Evolutionary conservation across 2,329 filamentous ascomycete genomes (phyloP).

Genomic region (Fusarium sp.): DNA sequence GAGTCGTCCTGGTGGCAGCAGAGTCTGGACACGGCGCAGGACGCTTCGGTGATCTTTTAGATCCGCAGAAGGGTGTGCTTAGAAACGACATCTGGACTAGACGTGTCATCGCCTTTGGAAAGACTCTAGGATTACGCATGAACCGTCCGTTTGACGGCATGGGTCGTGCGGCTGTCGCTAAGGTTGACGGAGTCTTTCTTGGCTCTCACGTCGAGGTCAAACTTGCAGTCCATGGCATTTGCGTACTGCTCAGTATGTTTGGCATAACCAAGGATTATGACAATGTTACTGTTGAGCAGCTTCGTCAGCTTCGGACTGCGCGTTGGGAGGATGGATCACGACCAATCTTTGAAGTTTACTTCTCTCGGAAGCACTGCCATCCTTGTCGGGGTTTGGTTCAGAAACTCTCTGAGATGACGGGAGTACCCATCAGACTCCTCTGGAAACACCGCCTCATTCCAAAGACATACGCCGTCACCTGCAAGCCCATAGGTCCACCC

Average conservation of each 20-base stretch:
- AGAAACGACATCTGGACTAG: slow-evolving; percentile 46
- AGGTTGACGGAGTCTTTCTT: slow-evolving; percentile 42
- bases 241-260: slow-evolving; percentile 42
- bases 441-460: slow-evolving; percentile 44
- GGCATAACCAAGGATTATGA: slow-evolving; percentile 37
- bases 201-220: slow-evolving; percentile 54
- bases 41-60: slow-evolving; percentile 44
- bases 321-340: slow-evolving; percentile 42
- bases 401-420: slow-evolving; percentile 42
- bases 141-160: slow-evolving; percentile 43
- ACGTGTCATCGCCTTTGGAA: slow-evolving; percentile 44
- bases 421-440: slow-evolving; percentile 39
- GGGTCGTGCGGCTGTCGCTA: not conserved
- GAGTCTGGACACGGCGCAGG: slow-evolving; percentile 49
- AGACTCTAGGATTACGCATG: slow-evolving; percentile 44
- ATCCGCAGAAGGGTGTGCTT: slow-evolving; percentile 37
- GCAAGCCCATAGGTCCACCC: not conserved
- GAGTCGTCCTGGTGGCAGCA: slow-evolving; percentile 45
- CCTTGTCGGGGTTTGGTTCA: slow-evolving; percentile 42
- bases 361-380: slow-evolving; percentile 48
- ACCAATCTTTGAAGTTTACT: slow-evolving; percentile 48
- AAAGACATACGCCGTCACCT: slow-evolving; percentile 39
- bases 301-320: slow-evolving; percentile 36
- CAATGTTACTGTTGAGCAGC: slow-evolving; percentile 31
- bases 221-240: slow-evolving; percentile 48